phyloP scores from a whole-genome alignment of 352 stramenopile genomes.

The Plasmopara muralis region DNA sequence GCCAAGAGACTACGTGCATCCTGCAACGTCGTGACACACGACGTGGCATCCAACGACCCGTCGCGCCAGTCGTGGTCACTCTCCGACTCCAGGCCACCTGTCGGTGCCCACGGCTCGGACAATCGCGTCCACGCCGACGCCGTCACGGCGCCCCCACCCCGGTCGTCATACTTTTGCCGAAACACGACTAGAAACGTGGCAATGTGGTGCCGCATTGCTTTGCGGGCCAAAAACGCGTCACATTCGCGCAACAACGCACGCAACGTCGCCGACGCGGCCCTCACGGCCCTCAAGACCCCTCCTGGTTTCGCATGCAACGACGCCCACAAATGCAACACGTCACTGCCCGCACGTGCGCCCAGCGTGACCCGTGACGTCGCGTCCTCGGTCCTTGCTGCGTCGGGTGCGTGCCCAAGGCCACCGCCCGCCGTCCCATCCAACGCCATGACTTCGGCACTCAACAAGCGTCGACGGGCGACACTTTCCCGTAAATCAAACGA shows the following conservation, averaged over 20 bases:
- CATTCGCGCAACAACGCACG: slow-evolving; percentile 34
- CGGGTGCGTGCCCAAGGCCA: too few species aligned
- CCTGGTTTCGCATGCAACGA: slow-evolving; percentile 36
- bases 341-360: slow-evolving; percentile 13
- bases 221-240: slow-evolving; percentile 40
- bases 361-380: too few species aligned
- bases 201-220: slow-evolving; percentile 37
- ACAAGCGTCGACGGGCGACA: slow-evolving; percentile 40
- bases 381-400: too few species aligned
- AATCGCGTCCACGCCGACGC: slow-evolving; percentile 28
- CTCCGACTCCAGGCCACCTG: slow-evolving; percentile 16
- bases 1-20: slow-evolving; percentile 49
- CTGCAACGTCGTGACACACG: slow-evolving; percentile 33
- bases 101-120: slow-evolving; percentile 22
- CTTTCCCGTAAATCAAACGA: slow-evolving; percentile 49
- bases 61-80: slow-evolving; percentile 26
- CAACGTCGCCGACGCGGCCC: slow-evolving; percentile 22
- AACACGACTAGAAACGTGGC: slow-evolving; percentile 40
- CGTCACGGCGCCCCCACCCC: slow-evolving; percentile 4
- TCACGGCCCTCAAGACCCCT: slow-evolving; percentile 28
- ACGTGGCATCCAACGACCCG: slow-evolving; percentile 15
- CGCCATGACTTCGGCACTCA: slow-evolving; percentile 52
- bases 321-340: slow-evolving; percentile 25
- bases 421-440: slow-evolving; percentile 23
- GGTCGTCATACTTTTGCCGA: slow-evolving; percentile 43